These are phyloP conservation scores for Metschnikowia continentalis DNA, from an alignment of 805 yeast species.

Conservation along the genomic window DNA sequence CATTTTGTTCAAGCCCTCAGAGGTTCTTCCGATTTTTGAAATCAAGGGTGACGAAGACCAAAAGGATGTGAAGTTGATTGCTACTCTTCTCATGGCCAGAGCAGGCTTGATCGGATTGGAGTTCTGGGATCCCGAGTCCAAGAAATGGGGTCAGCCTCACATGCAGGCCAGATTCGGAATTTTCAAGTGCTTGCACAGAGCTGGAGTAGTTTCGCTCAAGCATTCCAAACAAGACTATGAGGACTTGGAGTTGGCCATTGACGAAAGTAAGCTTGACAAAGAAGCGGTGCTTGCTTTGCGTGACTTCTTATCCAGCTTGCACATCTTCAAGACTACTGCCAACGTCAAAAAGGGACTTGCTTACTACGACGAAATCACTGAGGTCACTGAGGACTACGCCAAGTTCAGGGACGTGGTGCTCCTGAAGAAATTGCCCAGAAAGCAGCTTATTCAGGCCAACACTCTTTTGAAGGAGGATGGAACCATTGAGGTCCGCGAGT, in stretches of 20 bases:
- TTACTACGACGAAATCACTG: conserved; percentile 66
- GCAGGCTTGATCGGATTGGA: conserved; percentile 83
- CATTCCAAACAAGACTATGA: conserved; percentile 45
- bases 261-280: conserved; percentile 57
- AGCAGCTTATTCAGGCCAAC: conserved; percentile 81
- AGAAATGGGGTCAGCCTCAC: conserved; percentile 93
- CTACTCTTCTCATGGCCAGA: conserved; percentile 78
- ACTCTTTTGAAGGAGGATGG: conserved; percentile 44
- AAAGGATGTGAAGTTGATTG: conserved; percentile 58
- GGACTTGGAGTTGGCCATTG: conserved; percentile 59
- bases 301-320: conserved; percentile 66
- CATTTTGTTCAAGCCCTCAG: conserved; percentile 55
- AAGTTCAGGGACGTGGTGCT: conserved; percentile 65
- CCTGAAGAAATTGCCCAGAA: conserved; percentile 73
- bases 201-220: conserved; percentile 59
- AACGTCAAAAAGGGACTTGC: conserved; percentile 60
- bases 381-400: conserved; percentile 59
- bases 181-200: conserved; percentile 65
- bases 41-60: conserved; percentile 54
- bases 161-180: conserved; percentile 91
- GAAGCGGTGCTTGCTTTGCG: conserved; percentile 73
- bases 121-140: conserved; percentile 77
- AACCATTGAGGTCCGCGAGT: conserved; percentile 59
- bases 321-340: conserved; percentile 75
- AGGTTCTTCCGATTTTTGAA: conserved; percentile 71